Evolutionary conservation across 345 rosid species (phyloP), one percentile per base, ranked within the genome.

Genomic region (Aurinia saxatilis): DNA sequence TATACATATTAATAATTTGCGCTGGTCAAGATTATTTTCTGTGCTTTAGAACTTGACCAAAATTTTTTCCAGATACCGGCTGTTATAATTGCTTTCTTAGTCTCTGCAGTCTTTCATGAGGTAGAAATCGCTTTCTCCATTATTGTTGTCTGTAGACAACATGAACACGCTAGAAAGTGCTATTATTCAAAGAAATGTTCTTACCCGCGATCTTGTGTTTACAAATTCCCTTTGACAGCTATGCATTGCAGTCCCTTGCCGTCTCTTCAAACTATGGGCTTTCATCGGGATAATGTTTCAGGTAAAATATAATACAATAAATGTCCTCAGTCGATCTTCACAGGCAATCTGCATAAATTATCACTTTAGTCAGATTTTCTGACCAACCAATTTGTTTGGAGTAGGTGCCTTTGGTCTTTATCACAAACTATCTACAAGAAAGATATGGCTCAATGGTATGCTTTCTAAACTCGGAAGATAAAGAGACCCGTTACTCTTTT

Each of bases 181-280:
- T 45, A 17, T 19, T 44, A 30, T 7, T 19, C 11, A n/a, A 39
- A 55, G 34, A 12, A 10, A 6, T 48, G 33, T 23, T 62, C 38
- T 39, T 19, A 49, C 30, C 9, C 5, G 15, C 12, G 8, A 15
- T 48, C 50, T 23, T 1, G 12, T 63, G 36, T 49, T 40, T 14
- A 71, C 25, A 49, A 33, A 25, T 40, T 30, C 19, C 31, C 9
- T 40, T n/a, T 34, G 7, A 38, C 83, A 95, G 99, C 63, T 95
- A 66, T 95, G 96, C 66, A 86, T 90, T 50, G 99, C 96, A 23
- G 95, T 95, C 59, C 99, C 99, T 42, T 90, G 96, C 78, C 96
- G 80, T 75, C 73, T 95, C 25, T 95, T 88, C 74, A 88, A 88
- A 74, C 73, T 82, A 23, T 95, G 99, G 99, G 98, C 99, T 59